phyloP scores from a whole-genome alignment of 192 early-diverging fungal genomes.

The Coemansia reversa region DNA sequence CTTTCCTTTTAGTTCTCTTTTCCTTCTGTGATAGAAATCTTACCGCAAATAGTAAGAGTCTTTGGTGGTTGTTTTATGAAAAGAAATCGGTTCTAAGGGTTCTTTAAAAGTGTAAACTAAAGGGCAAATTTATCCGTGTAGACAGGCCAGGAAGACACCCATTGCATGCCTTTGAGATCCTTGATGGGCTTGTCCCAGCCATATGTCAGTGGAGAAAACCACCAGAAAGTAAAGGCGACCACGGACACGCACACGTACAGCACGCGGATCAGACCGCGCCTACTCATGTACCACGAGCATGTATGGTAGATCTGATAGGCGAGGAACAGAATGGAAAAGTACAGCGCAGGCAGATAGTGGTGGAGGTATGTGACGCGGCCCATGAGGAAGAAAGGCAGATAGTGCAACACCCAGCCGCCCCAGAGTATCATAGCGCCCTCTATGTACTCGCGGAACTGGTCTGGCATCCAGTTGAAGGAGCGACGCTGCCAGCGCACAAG shows the following conservation, averaged over 20 bases:
- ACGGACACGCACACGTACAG: constrained; percentile 5
- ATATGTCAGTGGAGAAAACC: constrained; percentile 51
- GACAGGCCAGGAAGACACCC: constrained; percentile 39
- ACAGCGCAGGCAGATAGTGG: constrained; percentile 74
- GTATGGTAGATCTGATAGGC: constrained; percentile 60
- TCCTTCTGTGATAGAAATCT: background rate
- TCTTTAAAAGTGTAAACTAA: constrained; percentile 4
- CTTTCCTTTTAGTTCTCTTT: constrained; percentile 22
- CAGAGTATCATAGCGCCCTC: constrained; percentile 59
- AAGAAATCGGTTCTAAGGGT: background rate
- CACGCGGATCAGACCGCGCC: constrained; percentile 6
- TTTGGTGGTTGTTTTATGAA: background rate
- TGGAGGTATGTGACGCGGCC: constrained; percentile 76
- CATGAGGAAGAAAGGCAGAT: constrained; percentile 76
- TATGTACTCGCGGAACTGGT: constrained; percentile 58
- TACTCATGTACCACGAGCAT: constrained; percentile 29
- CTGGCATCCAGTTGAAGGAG: constrained; percentile 40
- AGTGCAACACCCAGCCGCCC: constrained; percentile 71
- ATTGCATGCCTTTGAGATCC: constrained; percentile 41
- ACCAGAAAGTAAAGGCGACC: constrained; percentile 39
- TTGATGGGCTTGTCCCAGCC: constrained; percentile 45
- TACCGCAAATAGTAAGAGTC: background rate
- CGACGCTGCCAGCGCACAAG: constrained; percentile 47
- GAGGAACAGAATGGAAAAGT: constrained; percentile 67
- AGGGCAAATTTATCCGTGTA: constrained; percentile 33